Percentiles rank a stretch among this genome's conserved stretches.
Conservation (phyloP, 352 stramenopile genomes). For the Pythium utonaiense region DNA sequence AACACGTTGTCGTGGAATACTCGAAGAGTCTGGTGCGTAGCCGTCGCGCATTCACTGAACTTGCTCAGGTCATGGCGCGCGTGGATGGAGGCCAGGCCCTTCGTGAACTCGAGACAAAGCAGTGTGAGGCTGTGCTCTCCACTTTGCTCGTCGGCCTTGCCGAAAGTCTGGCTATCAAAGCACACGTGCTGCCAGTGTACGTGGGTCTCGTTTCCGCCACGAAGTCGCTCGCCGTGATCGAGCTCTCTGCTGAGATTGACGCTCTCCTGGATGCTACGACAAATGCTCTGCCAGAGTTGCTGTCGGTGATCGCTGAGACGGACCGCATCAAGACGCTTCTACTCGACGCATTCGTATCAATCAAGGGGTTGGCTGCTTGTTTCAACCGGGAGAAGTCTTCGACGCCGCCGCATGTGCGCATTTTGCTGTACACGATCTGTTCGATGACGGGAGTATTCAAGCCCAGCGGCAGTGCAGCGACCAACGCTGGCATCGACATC, state of each 20-base stretch:
- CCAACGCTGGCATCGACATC: slow-evolving; percentile 46
- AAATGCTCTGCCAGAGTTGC: slow-evolving; percentile 34
- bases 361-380: slow-evolving; percentile 51
- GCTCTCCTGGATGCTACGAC: slow-evolving; percentile 38
- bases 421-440: slow-evolving; percentile 60
- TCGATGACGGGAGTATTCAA: slow-evolving; percentile 46
- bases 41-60: slow-evolving; percentile 42
- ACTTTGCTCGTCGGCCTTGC: slow-evolving; percentile 50
- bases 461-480: slow-evolving; percentile 8
- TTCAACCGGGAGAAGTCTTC: slow-evolving; percentile 59
- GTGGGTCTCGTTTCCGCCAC: slow-evolving; percentile 33
- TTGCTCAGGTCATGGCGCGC: slow-evolving; percentile 39
- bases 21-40: slow-evolving; percentile 34
- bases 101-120: slow-evolving; percentile 44
- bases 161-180: slow-evolving; percentile 50
- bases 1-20: slow-evolving; percentile 40
- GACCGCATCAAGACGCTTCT: slow-evolving; percentile 46
- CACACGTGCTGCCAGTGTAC: slow-evolving; percentile 53
- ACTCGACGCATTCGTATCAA: slow-evolving; percentile 55
- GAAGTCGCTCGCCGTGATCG: slow-evolving; percentile 50
- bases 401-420: slow-evolving; percentile 38
- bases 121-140: slow-evolving; percentile 65
- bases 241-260: slow-evolving; percentile 48
- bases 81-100: slow-evolving; percentile 35
- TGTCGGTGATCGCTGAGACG: slow-evolving; percentile 41